Evolutionary conservation across 331 rosid genomes (phyloP), one percentile per base, ranked within the genome.

Genomic region (Pyrus hybrid): DNA sequence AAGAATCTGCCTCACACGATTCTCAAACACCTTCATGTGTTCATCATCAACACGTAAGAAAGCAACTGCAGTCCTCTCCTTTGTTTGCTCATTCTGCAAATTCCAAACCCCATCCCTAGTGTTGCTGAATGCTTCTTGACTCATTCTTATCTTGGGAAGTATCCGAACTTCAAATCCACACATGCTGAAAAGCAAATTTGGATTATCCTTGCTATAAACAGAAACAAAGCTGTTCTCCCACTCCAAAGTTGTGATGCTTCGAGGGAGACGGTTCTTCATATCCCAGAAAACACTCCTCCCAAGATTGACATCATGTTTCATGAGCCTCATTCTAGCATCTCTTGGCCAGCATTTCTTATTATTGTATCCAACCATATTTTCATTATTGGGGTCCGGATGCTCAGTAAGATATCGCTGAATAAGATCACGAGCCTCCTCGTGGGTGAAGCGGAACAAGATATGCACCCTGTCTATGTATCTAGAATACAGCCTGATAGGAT

Each of bases 251-350:
- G 99, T 95, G 79, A 95, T 90, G 80, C 99, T 95, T 67, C 99
- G 90, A 79, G 99, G 99, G 79, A 95, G 99, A 75, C 99, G 99
- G 35, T 95, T 95, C 86, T 95, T 95, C 99, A 95, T 95, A 80
- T 90, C 97, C 99, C 99, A 95, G 71, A 95, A 95, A 73, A 95
- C 97, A 90, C 99, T 95, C 79, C 99, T 90, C 66, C 99, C 99
- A 71, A 95, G 97, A 88, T 95, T 95, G 76, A 95, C 99, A 84
- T 95, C 99, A 65, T 95, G 99, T 65, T 95, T 95, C 99, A 95
- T 95, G 71, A 95, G 99, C 85, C 99, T 90, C 99, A 95, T 95
- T 84, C 99, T 90, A 16, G 99, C 99, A 88, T 95, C 99, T 83
- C 99, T 92, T 33, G 99, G 99, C 99, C 99, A 95, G 82, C 99